Evolutionary conservation across 768 basidiomycete genomes (phyloP).

Genomic region (Lactarius tabidus): DNA sequence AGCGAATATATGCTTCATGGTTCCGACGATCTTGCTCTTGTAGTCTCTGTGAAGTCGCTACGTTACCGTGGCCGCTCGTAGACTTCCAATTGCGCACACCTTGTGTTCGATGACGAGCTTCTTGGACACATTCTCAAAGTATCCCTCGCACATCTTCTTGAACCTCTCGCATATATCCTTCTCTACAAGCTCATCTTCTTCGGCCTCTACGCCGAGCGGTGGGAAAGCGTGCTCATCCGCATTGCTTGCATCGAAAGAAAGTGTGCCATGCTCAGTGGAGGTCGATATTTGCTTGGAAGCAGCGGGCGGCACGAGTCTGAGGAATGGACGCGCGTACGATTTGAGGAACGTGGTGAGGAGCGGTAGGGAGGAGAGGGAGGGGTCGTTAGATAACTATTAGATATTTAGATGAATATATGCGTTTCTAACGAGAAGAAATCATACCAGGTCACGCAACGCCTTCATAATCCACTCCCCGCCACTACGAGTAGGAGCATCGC

Average conservation of each 20-base stretch:
- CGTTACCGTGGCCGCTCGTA: background rate
- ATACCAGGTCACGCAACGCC: slow-evolving; percentile 75
- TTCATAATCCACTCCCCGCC: slow-evolving; percentile 91
- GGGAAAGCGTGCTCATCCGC: slow-evolving; percentile 37
- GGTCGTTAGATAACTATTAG: slow-evolving; percentile 79
- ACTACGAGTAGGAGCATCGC: slow-evolving; percentile 63
- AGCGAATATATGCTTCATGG: slow-evolving; percentile 98
- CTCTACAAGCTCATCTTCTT: slow-evolving; percentile 76
- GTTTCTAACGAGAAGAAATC: slow-evolving; percentile 28
- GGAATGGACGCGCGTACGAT: slow-evolving; percentile 82
- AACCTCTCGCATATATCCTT: slow-evolving; percentile 84
- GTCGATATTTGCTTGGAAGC: slow-evolving; percentile 55
- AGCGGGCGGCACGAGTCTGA: slow-evolving; percentile 62
- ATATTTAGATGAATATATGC: slow-evolving; percentile 20
- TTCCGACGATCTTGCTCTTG: slow-evolving; percentile 97
- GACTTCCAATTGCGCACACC: slow-evolving; percentile 39
- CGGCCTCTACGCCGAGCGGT: slow-evolving; percentile 34
- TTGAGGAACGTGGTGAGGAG: slow-evolving; percentile 91
- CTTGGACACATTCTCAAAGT: slow-evolving; percentile 89
- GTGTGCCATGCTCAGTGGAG: slow-evolving; percentile 51
- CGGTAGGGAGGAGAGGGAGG: slow-evolving; percentile 81
- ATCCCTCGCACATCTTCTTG: slow-evolving; percentile 88
- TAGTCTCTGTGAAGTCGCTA: slow-evolving; percentile 54
- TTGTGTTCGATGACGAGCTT: slow-evolving; percentile 90
- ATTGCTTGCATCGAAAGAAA: slow-evolving; percentile 38